Evolutionary conservation across 139 green algal genomes (phyloP).

Genomic region (Tetradesmus obliquus): DNA sequence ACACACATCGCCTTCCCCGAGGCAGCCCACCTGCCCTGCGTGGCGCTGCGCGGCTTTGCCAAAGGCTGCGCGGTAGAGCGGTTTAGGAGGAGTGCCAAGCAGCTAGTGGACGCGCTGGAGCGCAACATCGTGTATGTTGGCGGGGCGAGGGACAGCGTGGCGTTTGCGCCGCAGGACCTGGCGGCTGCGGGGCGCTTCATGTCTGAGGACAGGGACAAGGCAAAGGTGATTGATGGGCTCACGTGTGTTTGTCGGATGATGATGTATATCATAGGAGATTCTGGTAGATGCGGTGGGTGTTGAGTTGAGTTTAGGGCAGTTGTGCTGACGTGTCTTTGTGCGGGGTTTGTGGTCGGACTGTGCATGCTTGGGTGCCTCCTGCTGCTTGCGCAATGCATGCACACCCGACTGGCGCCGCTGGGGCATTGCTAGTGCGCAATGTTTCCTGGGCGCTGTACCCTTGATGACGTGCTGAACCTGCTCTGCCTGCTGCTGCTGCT

Average conservation of each 20-base stretch:
- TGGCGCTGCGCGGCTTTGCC: conserved; percentile 82
- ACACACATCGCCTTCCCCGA: conserved; percentile 91
- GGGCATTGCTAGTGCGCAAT: too few relatives aligned
- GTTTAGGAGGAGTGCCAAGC: conserved; percentile 70
- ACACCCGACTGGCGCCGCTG: too few relatives aligned
- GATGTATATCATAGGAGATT: neutral
- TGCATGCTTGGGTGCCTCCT: neutral
- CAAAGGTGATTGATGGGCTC: conserved; percentile 48
- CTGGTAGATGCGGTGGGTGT: neutral
- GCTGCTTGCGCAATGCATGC: too few relatives aligned
- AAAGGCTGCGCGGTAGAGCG: conserved; percentile 84
- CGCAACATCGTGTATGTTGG: conserved; percentile 76
- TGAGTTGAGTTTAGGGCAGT: neutral
- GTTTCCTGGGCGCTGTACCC: neutral
- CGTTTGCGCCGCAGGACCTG: conserved; percentile 45
- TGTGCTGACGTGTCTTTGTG: too few relatives aligned
- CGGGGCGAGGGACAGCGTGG: conserved; percentile 65
- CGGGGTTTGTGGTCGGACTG: neutral
- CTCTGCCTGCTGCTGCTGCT: neutral
- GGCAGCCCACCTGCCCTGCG: conserved; percentile 77
- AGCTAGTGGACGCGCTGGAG: conserved; percentile 74
- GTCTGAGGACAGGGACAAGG: conserved; percentile 46
- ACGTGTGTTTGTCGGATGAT: neutral
- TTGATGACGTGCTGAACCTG: neutral
- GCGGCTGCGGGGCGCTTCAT: conserved; percentile 59